Evolutionary conservation across 768 basidiomycete species (phyloP), one percentile per base, ranked within the genome.

Genomic region (Kwoniella europaea): DNA sequence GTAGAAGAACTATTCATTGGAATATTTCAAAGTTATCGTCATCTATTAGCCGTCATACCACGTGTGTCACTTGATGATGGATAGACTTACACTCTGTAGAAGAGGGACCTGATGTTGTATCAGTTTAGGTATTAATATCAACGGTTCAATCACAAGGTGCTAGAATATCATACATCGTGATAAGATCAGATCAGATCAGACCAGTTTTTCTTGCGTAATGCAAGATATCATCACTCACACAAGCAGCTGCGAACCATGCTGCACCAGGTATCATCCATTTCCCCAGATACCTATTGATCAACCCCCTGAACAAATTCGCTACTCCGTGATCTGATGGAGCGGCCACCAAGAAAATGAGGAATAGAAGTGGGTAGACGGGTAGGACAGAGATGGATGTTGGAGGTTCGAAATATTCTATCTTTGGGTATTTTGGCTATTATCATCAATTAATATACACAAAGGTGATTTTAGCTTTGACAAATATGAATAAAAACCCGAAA

Each of bases 71-170:
- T 24, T n/a, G 29, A 64, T 24, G 4, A 42, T 41, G 35, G 42
- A 15, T 42, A 22, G 42, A 70, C 68, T 59, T 43, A 70, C 68
- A 24, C 63, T 64, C 9, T 63, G 63, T 42, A 64, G 41, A 13
- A 57, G 13, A 9, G 68, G 68, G 15, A 65, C 63, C 12, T 46
- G 16, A 42, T 70, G 63, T 42, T 52, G 56, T n/a, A 15, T n/a
- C 16, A 70, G 29, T 41, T 57, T 58, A 5, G 56, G 43, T 44
- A 42, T 15, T 10, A 70, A 50, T 20, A 63, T 57, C 5, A 60
- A 16, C 3, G 68, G 68, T 53, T 70, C 68, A 6, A 70, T 53
- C 10, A 70, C 56, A 10, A 70, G 35, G 41, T 70, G 68, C 68
- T 70, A 41, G n/a, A 24, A 50, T n/a, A 13, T 35, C 35, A 9